phyloP scores from a whole-genome alignment of 768 basidiomycete genomes.

The Postia placenta region DNA sequence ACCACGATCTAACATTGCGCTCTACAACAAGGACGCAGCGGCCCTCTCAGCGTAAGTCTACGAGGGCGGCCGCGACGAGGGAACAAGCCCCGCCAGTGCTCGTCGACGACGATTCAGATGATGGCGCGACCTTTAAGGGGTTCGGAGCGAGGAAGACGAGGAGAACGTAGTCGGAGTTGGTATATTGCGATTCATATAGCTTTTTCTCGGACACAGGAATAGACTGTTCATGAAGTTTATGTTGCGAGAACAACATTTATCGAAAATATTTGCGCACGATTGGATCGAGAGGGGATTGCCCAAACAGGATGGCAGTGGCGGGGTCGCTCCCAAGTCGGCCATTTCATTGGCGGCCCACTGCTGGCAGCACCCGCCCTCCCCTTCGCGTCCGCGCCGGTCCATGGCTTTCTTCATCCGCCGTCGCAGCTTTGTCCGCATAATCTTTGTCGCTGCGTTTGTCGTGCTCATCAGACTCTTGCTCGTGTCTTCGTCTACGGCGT shows the following conservation, averaged over 20 bases:
- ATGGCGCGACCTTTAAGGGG: slow-evolving; percentile 65
- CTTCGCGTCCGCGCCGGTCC: neutral
- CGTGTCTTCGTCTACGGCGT: slow-evolving; percentile 21
- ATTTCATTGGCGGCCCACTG: too few relatives aligned
- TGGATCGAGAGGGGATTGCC: too few relatives aligned
- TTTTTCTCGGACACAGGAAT: too few relatives aligned
- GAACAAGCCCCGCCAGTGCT: slow-evolving; percentile 34
- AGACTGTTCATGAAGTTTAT: too few relatives aligned
- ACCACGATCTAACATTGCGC: slow-evolving; percentile 14
- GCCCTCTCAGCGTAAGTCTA: slow-evolving; percentile 16
- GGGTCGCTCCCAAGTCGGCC: too few relatives aligned
- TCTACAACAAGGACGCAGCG: slow-evolving; percentile 21
- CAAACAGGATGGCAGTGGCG: too few relatives aligned
- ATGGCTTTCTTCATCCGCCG: slow-evolving; percentile 44
- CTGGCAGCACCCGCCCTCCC: neutral
- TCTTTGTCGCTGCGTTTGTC: slow-evolving; percentile 28
- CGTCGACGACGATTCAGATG: slow-evolving; percentile 65
- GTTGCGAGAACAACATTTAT: too few relatives aligned
- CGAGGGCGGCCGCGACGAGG: slow-evolving; percentile 10
- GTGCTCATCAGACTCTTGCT: slow-evolving; percentile 35
- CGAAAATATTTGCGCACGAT: too few relatives aligned
- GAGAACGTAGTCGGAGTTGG: too few relatives aligned
- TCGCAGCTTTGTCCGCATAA: slow-evolving; percentile 40
- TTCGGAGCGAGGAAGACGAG: slow-evolving; percentile 26
- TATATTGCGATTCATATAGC: too few relatives aligned